A percentile compares a stretch with the other conserved stretches of the same genome.
These are phyloP conservation scores for Powellomyces hirtus DNA, from an alignment of 192 early-diverging fungal species.

Conservation along the genomic window DNA sequence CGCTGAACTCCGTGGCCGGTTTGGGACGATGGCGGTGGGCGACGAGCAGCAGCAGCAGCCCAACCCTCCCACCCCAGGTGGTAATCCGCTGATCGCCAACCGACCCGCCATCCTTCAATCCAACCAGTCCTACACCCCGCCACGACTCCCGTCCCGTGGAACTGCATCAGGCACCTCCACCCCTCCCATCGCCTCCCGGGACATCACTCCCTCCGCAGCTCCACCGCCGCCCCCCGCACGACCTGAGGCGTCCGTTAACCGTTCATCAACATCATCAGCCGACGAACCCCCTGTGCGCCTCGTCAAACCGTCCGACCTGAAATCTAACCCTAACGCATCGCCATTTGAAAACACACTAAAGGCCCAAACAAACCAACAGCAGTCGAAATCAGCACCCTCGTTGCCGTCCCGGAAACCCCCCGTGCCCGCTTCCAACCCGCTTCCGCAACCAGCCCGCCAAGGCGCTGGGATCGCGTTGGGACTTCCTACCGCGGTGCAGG, in stretches of 20 bases:
- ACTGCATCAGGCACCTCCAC: neutral
- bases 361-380: no score
- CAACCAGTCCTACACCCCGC: neutral
- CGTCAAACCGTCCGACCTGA: slow-evolving; percentile 1
- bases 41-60: neutral
- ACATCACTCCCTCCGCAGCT: neutral
- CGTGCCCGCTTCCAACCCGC: neutral
- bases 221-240: neutral
- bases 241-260: neutral
- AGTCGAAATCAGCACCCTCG: neutral
- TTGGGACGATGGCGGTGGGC: neutral
- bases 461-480: slow-evolving; percentile 2
- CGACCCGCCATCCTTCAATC: neutral
- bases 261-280: neutral
- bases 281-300: neutral
- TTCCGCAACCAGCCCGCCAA: neutral
- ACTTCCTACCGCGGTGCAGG: neutral
- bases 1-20: slow-evolving; percentile 4
- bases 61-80: neutral
- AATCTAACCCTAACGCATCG: neutral
- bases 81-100: neutral
- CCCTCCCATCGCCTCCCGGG: neutral
- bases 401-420: neutral
- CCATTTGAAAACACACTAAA: neutral
- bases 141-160: neutral